Percentiles rank a stretch among this genome's conserved stretches.
phyloP scores from a whole-genome alignment of 2,329 filamentous ascomycete genomes.

The Xylaria sp. region DNA sequence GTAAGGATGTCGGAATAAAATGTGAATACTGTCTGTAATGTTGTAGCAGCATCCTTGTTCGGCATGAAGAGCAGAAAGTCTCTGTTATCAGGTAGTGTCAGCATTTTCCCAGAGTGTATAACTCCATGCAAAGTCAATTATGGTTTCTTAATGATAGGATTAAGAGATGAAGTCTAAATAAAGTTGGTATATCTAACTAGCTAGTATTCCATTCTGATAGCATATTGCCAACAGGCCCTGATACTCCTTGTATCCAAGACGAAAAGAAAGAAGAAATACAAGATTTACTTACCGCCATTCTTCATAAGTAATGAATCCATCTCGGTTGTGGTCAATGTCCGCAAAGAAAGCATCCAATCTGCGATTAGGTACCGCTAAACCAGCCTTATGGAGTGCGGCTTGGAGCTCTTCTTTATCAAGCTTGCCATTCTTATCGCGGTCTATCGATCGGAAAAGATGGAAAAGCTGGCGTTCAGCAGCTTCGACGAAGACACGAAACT shows the following conservation, averaged over 20 bases:
- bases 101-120: slow-evolving; percentile 6
- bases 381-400: slow-evolving; percentile 79
- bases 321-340: slow-evolving; percentile 88
- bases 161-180: slow-evolving; percentile 4
- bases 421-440: slow-evolving; percentile 84
- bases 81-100: slow-evolving; percentile 57
- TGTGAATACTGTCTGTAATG: slow-evolving; percentile 83
- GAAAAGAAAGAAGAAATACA: slow-evolving; percentile 5
- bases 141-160: background rate
- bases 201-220: background rate
- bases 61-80: slow-evolving; percentile 95
- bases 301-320: slow-evolving; percentile 88
- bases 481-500: slow-evolving; percentile 90
- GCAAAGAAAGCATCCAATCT: slow-evolving; percentile 87
- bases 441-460: slow-evolving; percentile 85
- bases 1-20: slow-evolving; percentile 92
- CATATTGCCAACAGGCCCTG: background rate
- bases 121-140: background rate
- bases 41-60: slow-evolving; percentile 69
- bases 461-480: slow-evolving; percentile 86
- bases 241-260: background rate
- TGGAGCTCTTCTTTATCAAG: slow-evolving; percentile 88
- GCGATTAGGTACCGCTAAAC: slow-evolving; percentile 79
- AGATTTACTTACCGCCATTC: slow-evolving; percentile 90
- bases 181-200: slow-evolving; percentile 2